A percentile compares a stretch with the other conserved stretches of the same genome.
phyloP scores from a whole-genome alignment of 2,329 filamentous ascomycete species.

The Geosmithia putterillii region DNA sequence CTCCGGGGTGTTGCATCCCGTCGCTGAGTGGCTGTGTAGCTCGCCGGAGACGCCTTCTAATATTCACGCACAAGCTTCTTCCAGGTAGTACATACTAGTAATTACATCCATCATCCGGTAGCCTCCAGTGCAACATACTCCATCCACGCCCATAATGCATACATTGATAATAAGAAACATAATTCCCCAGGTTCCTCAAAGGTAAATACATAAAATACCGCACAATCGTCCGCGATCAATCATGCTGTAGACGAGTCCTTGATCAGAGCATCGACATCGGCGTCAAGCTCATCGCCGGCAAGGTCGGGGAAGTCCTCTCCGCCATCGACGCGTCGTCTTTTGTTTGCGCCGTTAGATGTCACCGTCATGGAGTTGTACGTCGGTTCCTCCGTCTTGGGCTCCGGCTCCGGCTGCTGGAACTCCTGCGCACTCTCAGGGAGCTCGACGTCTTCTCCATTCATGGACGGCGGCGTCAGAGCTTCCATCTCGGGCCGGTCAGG shows the following conservation, averaged over 20 bases:
- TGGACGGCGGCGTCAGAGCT: conserved; percentile 69
- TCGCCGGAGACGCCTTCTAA: neutral
- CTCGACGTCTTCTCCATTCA: conserved; percentile 18
- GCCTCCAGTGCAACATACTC: neutral
- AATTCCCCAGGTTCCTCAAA: too few species aligned
- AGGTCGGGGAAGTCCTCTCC: conserved; percentile 39
- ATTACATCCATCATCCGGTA: too few species aligned
- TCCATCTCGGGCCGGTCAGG: conserved; percentile 72
- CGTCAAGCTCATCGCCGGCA: conserved; percentile 42
- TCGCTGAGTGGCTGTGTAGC: neutral
- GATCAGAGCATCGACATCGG: conserved; percentile 44
- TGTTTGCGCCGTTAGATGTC: conserved; percentile 40
- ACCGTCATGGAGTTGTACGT: conserved; percentile 37
- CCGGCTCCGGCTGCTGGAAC: neutral
- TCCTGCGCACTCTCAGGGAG: neutral
- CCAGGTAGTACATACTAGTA: neutral
- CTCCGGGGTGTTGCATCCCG: neutral
- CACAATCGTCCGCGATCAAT: neutral
- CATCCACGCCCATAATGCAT: neutral
- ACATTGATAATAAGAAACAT: neutral
- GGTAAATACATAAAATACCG: neutral
- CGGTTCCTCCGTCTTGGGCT: conserved; percentile 13
- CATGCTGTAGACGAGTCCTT: conserved; percentile 16
- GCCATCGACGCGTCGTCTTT: conserved; percentile 41
- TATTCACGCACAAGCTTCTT: neutral